Evolutionary conservation across 208 protist genomes (phyloP), one percentile per base, ranked within the genome.

Genomic region (Cochliopodium minus): DNA sequence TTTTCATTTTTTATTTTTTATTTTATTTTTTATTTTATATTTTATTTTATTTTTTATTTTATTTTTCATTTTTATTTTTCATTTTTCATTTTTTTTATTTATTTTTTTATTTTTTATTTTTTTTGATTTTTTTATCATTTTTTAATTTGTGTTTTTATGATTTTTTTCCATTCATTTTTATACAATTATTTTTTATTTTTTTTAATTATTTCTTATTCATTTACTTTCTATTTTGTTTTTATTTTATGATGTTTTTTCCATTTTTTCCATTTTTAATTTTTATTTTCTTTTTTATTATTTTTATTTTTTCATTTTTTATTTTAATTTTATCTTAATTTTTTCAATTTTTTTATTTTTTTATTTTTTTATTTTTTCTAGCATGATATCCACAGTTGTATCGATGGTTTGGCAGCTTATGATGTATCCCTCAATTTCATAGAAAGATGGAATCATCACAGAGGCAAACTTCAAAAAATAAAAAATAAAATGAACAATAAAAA

Each of bases 361-460:
- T 7, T 42, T 36, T 26, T 23, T 17, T 2, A 49, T 15, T 2
- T 55, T 9, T 49, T 49, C 9, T 62, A 49, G 58, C 58, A 62
- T 34, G 58, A 62, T 39, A 22, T 62, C n/a, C 58, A 62, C 15
- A 29, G 33, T 28, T 13, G 1, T 15, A 13, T 62, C 1, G 2
- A 1, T 30, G 52, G 52, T 34, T 11, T n/a, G 10, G 15, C 59
- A n/a, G 58, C 58, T 17, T 55, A 53, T n/a, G 45, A 56, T 28
- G 52, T 51, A 5, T 9, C 49, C 4, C 5, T 61, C 1, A 62
- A 62, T 49, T 62, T 62, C 20, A 54, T 51, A 17, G 4, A 59
- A 25, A 4, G 58, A 25, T 62, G 58, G 58, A 49, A 62, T 13
- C 28, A 61, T 46, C 52, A 61, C 4, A 49, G 2, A 36, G 6